phyloP scores from a whole-genome alignment of 208 protist genomes.

The Novymonas esmeraldas region DNA sequence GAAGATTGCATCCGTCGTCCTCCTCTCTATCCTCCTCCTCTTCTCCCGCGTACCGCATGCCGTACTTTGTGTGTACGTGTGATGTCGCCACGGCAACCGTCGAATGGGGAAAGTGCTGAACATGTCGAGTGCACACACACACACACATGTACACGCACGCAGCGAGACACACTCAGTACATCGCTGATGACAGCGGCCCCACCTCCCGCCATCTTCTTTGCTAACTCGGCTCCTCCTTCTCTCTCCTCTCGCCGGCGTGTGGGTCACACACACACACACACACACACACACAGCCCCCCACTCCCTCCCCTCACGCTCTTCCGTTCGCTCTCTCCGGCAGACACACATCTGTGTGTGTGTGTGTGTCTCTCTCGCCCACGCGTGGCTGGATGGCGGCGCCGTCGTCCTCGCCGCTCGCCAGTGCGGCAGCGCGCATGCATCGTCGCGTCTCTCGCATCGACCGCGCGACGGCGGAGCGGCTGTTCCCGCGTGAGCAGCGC shows the following conservation, averaged over 20 bases:
- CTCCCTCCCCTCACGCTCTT: not conserved
- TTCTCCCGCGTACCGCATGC: too few species aligned
- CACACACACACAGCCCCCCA: not conserved
- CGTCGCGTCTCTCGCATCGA: constrained; percentile 53
- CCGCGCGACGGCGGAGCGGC: constrained; percentile 19
- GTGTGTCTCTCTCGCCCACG: not conserved
- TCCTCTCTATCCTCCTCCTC: not conserved
- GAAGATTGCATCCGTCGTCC: not conserved
- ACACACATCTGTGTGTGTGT: constrained; percentile 6
- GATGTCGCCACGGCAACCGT: too few species aligned
- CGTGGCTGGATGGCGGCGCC: not conserved
- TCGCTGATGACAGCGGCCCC: not conserved
- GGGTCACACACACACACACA: not conserved
- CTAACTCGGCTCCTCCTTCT: too few species aligned
- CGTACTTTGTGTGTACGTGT: not conserved
- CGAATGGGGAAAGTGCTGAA: not conserved
- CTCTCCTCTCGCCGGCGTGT: too few species aligned
- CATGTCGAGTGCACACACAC: not conserved
- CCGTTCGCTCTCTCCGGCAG: not conserved
- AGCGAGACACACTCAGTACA: not conserved
- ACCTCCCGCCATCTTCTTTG: not conserved
- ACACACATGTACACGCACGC: not conserved
- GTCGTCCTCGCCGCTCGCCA: constrained; percentile 5
- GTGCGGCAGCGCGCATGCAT: constrained; percentile 34
- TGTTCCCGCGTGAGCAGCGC: constrained; percentile 58